These are phyloP conservation scores for Exophiala bonariae DNA, from an alignment of 2,329 filamentous ascomycete species.

Conservation along the genomic window DNA sequence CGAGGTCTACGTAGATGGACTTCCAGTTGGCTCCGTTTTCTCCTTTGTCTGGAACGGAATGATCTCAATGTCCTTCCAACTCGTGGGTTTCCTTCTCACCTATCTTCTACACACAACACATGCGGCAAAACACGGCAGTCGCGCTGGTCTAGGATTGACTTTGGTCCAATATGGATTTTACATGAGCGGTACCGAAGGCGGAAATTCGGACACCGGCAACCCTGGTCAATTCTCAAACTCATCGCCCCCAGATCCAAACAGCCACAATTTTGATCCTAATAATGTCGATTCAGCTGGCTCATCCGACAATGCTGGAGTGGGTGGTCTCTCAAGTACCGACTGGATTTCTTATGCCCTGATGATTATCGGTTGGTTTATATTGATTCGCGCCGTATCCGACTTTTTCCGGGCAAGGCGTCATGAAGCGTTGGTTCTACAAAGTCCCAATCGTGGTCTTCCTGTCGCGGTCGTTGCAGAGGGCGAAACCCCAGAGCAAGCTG, in stretches of 20 bases:
- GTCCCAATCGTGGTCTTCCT: constrained; percentile 81
- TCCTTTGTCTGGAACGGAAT: constrained; percentile 77
- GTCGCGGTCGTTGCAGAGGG: constrained; percentile 85
- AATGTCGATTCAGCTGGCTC: constrained; percentile 47
- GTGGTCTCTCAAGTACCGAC: constrained; percentile 49
- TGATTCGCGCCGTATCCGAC: constrained; percentile 90
- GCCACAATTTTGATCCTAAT: constrained; percentile 80
- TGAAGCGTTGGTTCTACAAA: constrained; percentile 89
- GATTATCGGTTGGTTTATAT: constrained; percentile 97
- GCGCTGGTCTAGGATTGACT: constrained; percentile 89
- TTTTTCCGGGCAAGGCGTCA: constrained; percentile 85
- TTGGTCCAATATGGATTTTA: constrained; percentile 96
- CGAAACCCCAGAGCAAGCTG: constrained; percentile 75
- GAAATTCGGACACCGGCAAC: constrained; percentile 51
- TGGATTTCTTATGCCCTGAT: constrained; percentile 92
- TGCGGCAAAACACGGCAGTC: constrained; percentile 95
- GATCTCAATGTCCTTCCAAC: constrained; percentile 96
- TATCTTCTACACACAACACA: constrained; percentile 98
- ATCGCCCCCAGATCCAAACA: constrained; percentile 81
- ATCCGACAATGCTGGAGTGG: constrained; percentile 9
- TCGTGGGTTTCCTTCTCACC: constrained; percentile 95
- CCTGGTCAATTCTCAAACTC: constrained; percentile 49
- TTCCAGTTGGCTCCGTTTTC: constrained; percentile 86
- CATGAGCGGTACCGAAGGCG: constrained; percentile 68
- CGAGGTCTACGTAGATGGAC: constrained; percentile 94